Percentiles rank a stretch among this genome's conserved stretches.
Conservation (phyloP, 345 rosid species). For the Toxicodendron radicans region DNA sequence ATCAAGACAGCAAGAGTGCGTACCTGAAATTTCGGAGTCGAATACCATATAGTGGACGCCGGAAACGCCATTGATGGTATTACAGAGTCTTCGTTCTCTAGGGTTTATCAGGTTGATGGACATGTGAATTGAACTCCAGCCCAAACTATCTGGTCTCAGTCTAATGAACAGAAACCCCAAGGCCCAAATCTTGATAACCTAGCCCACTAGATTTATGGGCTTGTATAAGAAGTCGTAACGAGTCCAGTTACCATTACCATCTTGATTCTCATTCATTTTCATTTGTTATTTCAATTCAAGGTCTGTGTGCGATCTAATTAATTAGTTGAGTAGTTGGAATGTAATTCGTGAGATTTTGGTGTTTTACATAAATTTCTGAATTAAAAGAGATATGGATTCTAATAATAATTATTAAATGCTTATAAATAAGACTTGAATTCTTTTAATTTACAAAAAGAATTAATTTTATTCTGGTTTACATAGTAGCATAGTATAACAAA, state of each 20-base stretch:
- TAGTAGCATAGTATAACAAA: too few species aligned
- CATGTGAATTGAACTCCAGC: background rate
- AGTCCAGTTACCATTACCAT: background rate
- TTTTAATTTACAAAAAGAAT: too few species aligned
- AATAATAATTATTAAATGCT: too few species aligned
- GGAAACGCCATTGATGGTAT: constrained; percentile 28
- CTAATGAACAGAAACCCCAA: background rate
- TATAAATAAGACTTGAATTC: too few species aligned
- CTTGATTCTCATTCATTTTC: background rate
- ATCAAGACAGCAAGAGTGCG: background rate
- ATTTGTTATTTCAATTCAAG: too few species aligned
- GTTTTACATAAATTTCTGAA: too few species aligned
- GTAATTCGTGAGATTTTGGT: too few species aligned
- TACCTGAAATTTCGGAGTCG: constrained; percentile 29
- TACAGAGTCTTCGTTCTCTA: constrained; percentile 9
- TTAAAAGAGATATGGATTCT: too few species aligned
- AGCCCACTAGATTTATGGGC: background rate
- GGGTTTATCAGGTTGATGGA: constrained; percentile 22
- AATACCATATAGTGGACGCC: constrained; percentile 19
- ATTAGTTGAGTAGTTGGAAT: too few species aligned
- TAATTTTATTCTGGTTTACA: too few species aligned
- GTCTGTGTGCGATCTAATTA: too few species aligned
- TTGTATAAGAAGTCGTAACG: too few species aligned
- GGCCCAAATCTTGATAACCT: background rate
- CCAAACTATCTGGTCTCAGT: background rate